A percentile compares a stretch with the other conserved stretches of the same genome.
These are phyloP conservation scores for Ensete glaucum DNA, from an alignment of 176 grass and related monocot genomes.

Conservation along the genomic window DNA sequence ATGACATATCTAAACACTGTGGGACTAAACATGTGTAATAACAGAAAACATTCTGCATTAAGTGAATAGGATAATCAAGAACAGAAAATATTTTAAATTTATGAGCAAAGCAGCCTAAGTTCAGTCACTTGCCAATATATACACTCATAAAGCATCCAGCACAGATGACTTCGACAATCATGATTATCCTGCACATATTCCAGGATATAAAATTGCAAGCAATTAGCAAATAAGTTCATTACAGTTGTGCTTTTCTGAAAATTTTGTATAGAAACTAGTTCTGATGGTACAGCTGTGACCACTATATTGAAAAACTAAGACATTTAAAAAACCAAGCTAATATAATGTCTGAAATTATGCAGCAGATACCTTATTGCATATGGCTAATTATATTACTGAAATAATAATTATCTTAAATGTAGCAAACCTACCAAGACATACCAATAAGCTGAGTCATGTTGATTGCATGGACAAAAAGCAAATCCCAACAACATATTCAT, in stretches of 20 bases:
- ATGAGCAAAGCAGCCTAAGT: conserved; percentile 9
- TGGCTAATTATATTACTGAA: not conserved
- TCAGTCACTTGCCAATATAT: conserved; percentile 66
- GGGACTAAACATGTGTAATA: not conserved
- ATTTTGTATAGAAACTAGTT: no score
- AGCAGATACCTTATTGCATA: not conserved
- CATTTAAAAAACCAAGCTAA: not conserved
- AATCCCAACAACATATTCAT: not conserved
- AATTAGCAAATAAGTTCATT: not conserved
- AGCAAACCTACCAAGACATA: not conserved
- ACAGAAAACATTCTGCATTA: no score
- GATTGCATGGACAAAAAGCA: not conserved
- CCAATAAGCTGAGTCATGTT: not conserved
- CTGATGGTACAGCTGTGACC: not conserved
- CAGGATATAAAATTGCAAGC: conserved; percentile 17
- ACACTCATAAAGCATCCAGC: conserved; percentile 89
- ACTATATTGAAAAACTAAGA: not conserved
- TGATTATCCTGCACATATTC: conserved; percentile 46
- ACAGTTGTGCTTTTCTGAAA: no score
- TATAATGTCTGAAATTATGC: not conserved
- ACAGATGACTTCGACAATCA: conserved; percentile 60
- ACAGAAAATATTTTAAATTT: not conserved
- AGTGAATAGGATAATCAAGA: not conserved
- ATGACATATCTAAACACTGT: not conserved
- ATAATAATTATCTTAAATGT: not conserved